phyloP scores from a whole-genome alignment of 2,329 filamentous ascomycete genomes.

The Fusarium chlamydosporum region DNA sequence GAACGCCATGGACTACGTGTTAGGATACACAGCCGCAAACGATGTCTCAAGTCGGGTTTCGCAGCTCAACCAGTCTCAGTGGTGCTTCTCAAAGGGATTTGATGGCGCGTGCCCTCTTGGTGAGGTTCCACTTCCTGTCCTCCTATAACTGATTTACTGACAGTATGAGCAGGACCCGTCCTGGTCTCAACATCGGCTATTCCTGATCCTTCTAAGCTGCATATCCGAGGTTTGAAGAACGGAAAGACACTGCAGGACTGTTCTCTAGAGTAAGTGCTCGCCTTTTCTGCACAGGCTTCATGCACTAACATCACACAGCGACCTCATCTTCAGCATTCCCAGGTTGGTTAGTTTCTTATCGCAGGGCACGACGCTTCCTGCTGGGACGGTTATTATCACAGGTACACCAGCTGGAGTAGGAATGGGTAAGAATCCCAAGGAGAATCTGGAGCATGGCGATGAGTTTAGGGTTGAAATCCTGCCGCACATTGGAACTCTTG shows the following conservation, averaged over 20 bases:
- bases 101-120: conserved; percentile 25
- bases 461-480: conserved; percentile 61
- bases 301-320: conserved; percentile 52
- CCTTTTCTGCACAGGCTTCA: accelerated
- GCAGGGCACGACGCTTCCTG: conserved; percentile 59
- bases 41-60: conserved; percentile 13
- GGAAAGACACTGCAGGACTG: conserved; percentile 13
- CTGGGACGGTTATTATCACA: conserved; percentile 61
- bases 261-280: background rate
- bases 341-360: conserved; percentile 60
- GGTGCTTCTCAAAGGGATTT: conserved; percentile 25
- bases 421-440: conserved; percentile 56
- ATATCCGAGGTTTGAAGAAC: conserved; percentile 5
- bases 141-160: accelerated
- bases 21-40: conserved; percentile 7
- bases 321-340: conserved; percentile 68
- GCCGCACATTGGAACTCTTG: conserved; percentile 60
- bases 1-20: conserved; percentile 1
- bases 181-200: conserved; percentile 5
- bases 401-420: conserved; percentile 61
- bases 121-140: background rate
- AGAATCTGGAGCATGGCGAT: conserved; percentile 57
- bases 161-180: background rate
- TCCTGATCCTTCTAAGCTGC: conserved; percentile 9
- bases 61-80: conserved; percentile 7